Base-by-base conservation (phyloP, 1,284 basidiomycete species). In the Ganoderma resinaceum region DNA sequence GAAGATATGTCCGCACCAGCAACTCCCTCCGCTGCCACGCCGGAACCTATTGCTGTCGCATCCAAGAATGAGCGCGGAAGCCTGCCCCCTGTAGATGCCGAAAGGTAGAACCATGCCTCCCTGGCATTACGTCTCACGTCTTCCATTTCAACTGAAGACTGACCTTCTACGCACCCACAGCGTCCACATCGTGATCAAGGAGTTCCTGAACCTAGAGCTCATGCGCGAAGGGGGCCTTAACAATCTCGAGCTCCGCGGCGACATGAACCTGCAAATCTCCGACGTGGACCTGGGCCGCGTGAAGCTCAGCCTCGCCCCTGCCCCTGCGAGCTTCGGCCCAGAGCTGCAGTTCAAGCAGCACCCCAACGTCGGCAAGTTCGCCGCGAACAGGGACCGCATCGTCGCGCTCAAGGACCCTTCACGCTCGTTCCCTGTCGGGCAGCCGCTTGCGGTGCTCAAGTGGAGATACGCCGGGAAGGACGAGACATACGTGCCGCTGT, bases 321-420 rank as follows among this genome's bases (percentile, higher is more conserved):
- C 89, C 43, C 80, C 87, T n/a, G 84, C 87, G 14, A 87, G 90
- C 70, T 90, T 93, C 74, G 87, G 90, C 70, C 83, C 86, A 66
- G 90, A 88, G 61, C 81, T 98, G 43, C 95, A 97, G 80, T 98
- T 97, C 87, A 98, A 98, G 82, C 96, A 98, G 75, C 97, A 98
- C 77, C 97, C 97, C 8, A 94, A 98, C 70, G 94, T 98, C 7
- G 94, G 92, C 75, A 98, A 96, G 82, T 95, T 96, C 70, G 84
- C 83, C 0, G 90, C 92, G 62, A 87, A 89, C 66, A 82, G 82
- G 57, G 89, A 92, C 31, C 89, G 93, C 60, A 82, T 93, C 42
- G 88, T 99, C 66, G 91, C 91, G 8, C 85, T 99, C 73, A 97
- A 96, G 80, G 97, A 99, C 78, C 78, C 92, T 1, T 87, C 89